Evolutionary conservation across 208 protist genomes (phyloP), one percentile per base, ranked within the genome.

Genomic region (Acanthamoeba healyi): DNA sequence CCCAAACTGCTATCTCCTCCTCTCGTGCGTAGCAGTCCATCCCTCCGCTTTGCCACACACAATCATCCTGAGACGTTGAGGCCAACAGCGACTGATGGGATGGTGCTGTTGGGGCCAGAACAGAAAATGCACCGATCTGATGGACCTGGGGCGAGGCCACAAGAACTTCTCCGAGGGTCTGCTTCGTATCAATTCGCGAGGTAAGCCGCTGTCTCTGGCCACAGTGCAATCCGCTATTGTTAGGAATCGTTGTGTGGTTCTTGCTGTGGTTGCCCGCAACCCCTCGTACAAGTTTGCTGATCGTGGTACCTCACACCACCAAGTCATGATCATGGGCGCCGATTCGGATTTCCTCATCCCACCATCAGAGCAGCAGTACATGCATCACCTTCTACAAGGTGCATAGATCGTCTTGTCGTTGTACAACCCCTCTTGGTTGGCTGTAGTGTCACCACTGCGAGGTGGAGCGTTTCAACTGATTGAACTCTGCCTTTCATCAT

Each of bases 311-410:
- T 74, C 22, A 15, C 24, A 24, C 24, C 26, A 9, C 40, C 0
- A 17, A 92, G 86, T 74, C n/a, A 92, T 92, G 86, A 92, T 92
- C 22, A 67, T 92, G 51, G 86, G 58, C 36, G 86, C 77, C 29
- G 86, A 92, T 34, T 61, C 86, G 17, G 86, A 92, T 46, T 38
- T 38, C 29, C 49, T 92, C 58, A 92, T 92, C 14, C 86, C 86
- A 32, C 5, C 74, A 38, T 92, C 86, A 26, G 86, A 92, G 44
- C 86, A 92, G 44, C 56, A 92, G 32, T 56, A 92, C 34, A 74
- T 92, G 58, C 19, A 54, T 22, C 63, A 92, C 19, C 61, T 92
- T 14, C 86, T 92, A 4, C 86, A 92, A 92, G 86, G 86, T 92
- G n/a, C 82, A 40, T 26, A n/a, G n/a, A n/a, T n/a, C n/a, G n/a